A percentile compares a stretch with the other conserved stretches of the same genome.
Conservation (phyloP, 176 grass and related monocot species). For the Rhipidocladum racemiflorum region DNA sequence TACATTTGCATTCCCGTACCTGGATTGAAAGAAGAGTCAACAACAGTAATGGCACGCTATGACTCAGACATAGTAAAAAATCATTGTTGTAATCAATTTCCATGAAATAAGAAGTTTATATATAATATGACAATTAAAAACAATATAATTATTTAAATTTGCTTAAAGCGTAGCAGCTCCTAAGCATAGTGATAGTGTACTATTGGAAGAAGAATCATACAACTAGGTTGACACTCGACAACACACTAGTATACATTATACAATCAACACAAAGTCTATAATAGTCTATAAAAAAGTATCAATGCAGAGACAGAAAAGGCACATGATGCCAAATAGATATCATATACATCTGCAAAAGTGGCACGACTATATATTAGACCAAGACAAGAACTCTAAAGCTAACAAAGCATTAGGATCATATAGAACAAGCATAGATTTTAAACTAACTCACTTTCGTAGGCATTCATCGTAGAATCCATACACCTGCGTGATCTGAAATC, state of each 20-base stretch:
- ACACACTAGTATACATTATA: neutral
- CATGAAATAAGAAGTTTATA: conserved; percentile 22
- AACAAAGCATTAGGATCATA: conserved; percentile 5
- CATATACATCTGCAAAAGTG: neutral
- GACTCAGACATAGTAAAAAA: neutral
- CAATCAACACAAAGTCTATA: neutral
- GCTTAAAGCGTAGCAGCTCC: neutral
- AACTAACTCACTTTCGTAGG: conserved; percentile 82
- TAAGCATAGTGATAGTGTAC: conserved; percentile 3
- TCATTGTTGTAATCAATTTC: neutral
- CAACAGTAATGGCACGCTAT: conserved; percentile 11
- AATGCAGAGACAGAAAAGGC: neutral
- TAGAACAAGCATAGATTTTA: neutral
- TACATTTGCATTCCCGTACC: conserved; percentile 94
- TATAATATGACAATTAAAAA: neutral
- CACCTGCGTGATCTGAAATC: conserved; percentile 87
- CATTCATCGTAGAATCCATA: conserved; percentile 99
- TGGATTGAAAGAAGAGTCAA: conserved; percentile 37
- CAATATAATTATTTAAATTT: neutral
- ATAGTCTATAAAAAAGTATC: neutral
- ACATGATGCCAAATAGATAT: conserved; percentile 5
- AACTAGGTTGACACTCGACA: neutral
- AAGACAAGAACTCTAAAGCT: conserved; percentile 8
- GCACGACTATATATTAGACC: neutral
- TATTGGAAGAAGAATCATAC: neutral